These are phyloP conservation scores for Trichoderma sp. DNA, from an alignment of 2,329 filamentous ascomycete genomes.

Conservation along the genomic window DNA sequence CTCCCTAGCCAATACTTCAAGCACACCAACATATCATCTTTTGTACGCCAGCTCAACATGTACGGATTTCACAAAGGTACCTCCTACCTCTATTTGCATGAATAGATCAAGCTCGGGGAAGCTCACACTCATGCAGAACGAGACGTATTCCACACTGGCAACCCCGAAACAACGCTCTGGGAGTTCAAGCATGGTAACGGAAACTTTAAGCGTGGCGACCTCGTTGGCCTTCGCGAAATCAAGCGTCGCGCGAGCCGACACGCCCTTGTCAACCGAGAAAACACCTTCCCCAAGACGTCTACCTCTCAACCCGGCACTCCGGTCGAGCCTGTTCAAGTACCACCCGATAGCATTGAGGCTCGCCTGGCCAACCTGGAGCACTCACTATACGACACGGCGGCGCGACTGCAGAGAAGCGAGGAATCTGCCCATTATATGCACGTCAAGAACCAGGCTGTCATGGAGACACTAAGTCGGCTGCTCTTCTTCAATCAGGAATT, in stretches of 20 bases:
- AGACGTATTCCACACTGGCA: constrained; percentile 95
- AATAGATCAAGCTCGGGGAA: neutral
- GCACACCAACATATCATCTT: constrained; percentile 98
- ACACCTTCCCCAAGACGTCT: constrained; percentile 71
- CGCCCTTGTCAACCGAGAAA: constrained; percentile 88
- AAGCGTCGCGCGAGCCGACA: constrained; percentile 92
- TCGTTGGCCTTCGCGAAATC: constrained; percentile 89
- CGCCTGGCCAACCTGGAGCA: constrained; percentile 76
- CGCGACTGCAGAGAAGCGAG: constrained; percentile 74
- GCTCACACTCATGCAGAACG: constrained; percentile 62
- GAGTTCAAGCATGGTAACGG: constrained; percentile 98
- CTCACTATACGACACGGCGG: constrained; percentile 73
- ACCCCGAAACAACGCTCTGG: constrained; percentile 91
- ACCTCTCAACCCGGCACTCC: constrained; percentile 80
- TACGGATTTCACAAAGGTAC: constrained; percentile 98
- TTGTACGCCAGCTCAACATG: constrained; percentile 97
- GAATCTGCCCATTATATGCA: constrained; percentile 77
- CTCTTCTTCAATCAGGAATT: constrained; percentile 81
- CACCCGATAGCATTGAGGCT: constrained; percentile 72
- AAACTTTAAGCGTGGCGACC: constrained; percentile 92
- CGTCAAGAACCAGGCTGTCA: constrained; percentile 74
- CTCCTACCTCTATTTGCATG: constrained; percentile 20
- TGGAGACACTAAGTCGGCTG: constrained; percentile 72
- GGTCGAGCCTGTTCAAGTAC: constrained; percentile 69
- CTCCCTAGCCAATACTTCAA: constrained; percentile 91